These are phyloP conservation scores for Vaccinium vitisidaea DNA, from an alignment of 148 eudicot genomes.

Conservation along the genomic window DNA sequence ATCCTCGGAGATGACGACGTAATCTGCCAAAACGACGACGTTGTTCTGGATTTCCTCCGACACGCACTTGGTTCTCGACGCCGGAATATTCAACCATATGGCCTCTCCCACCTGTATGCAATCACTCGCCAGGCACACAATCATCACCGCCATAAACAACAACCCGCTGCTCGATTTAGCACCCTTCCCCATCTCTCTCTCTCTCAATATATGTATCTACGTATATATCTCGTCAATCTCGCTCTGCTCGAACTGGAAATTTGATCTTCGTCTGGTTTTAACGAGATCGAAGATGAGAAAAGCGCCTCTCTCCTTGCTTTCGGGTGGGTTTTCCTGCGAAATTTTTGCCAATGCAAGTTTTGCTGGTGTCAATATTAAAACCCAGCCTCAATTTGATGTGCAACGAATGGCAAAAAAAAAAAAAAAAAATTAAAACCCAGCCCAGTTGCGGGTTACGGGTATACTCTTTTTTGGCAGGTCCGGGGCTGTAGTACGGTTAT, in stretches of 20 bases:
- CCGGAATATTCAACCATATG: constrained; percentile 46
- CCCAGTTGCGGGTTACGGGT: too few relatives aligned
- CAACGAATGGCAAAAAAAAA: too few relatives aligned
- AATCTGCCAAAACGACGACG: constrained; percentile 63
- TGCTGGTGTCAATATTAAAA: neutral
- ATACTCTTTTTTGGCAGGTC: too few relatives aligned
- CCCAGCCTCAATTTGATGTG: too few relatives aligned
- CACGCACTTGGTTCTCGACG: constrained; percentile 52
- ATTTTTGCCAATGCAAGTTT: neutral
- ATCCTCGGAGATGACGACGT: constrained; percentile 43
- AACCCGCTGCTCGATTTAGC: constrained; percentile 1
- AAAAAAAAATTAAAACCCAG: too few relatives aligned
- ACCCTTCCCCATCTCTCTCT: constrained; percentile 8
- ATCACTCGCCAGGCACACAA: constrained; percentile 3
- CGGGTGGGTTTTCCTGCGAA: neutral
- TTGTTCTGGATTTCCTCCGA: constrained; percentile 68
- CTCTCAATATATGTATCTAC: neutral
- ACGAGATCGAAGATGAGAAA: neutral
- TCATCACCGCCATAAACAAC: neutral
- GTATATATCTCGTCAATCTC: neutral
- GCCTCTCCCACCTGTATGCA: constrained; percentile 1
- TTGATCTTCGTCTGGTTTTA: neutral
- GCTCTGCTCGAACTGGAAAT: neutral
- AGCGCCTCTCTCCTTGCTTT: neutral
- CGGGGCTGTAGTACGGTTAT: too few relatives aligned